phyloP scores from a whole-genome alignment of 352 stramenopile species.

The Phytophthora pisi region DNA sequence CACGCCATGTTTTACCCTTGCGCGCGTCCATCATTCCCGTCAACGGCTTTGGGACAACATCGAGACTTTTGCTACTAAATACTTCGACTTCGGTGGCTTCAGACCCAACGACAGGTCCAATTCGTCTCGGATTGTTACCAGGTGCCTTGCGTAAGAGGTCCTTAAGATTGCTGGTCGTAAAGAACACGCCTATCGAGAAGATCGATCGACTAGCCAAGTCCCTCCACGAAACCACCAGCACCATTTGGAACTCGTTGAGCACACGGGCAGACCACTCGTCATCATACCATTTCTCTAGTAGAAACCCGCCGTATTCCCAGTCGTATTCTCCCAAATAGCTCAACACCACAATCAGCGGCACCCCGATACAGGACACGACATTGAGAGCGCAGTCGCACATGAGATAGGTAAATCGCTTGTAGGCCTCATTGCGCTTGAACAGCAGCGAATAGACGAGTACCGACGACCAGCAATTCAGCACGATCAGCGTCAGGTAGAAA shows the following conservation, averaged over 20 bases:
- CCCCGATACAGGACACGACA: constrained; percentile 25
- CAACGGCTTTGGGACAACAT: not conserved
- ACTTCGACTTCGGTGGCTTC: not conserved
- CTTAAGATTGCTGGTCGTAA: constrained; percentile 28
- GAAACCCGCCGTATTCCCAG: constrained; percentile 18
- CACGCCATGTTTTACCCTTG: not conserved
- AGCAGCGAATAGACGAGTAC: constrained; percentile 29
- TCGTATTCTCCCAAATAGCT: constrained; percentile 30
- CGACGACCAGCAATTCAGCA: constrained; percentile 36
- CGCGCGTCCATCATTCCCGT: not conserved
- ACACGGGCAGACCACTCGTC: constrained; percentile 31
- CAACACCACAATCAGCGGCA: constrained; percentile 24
- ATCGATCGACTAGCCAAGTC: constrained; percentile 29
- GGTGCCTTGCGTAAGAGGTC: constrained; percentile 15
- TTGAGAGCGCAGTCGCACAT: constrained; percentile 29
- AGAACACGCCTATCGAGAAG: constrained; percentile 32
- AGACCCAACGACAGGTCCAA: constrained; percentile 10
- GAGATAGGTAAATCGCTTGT: constrained; percentile 22
- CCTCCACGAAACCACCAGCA: constrained; percentile 32
- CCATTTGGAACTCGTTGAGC: constrained; percentile 37
- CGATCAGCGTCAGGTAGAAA: constrained; percentile 34
- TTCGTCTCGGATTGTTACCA: constrained; percentile 1
- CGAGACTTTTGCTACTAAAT: not conserved
- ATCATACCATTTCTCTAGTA: constrained; percentile 25
- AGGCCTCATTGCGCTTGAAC: constrained; percentile 17